A percentile compares a stretch with the other conserved stretches of the same genome.
Evolutionary conservation across 768 basidiomycete genomes (phyloP).

Genomic region (Mycena metata): DNA sequence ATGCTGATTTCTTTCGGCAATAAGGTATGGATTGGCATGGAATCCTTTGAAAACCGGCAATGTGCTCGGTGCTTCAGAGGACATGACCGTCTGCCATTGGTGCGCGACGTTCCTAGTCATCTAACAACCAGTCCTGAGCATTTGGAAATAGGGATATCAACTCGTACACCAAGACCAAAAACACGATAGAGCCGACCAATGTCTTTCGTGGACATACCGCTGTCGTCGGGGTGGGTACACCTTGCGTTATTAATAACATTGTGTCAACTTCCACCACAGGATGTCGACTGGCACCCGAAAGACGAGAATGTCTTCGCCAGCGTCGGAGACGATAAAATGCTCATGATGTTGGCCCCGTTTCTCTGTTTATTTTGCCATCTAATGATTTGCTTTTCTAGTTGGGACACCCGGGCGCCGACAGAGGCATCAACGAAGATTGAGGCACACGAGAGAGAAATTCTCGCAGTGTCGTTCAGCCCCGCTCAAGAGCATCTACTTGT

Average conservation of each 20-base stretch:
- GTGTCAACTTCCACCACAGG: slow-evolving; percentile 59
- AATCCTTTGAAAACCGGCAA: slow-evolving; percentile 87
- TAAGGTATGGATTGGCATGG: slow-evolving; percentile 95
- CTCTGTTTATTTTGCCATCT: slow-evolving; percentile 11
- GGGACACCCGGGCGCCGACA: slow-evolving; percentile 87
- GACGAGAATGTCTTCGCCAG: slow-evolving; percentile 91
- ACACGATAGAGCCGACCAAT: slow-evolving; percentile 85
- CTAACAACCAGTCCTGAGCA: slow-evolving; percentile 14
- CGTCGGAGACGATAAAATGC: slow-evolving; percentile 95
- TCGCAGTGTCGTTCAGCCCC: slow-evolving; percentile 92
- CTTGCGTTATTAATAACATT: background rate
- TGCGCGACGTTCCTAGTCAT: slow-evolving; percentile 48
- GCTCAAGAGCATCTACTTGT: slow-evolving; percentile 82
- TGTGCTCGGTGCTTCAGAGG: slow-evolving; percentile 93
- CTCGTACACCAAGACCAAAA: slow-evolving; percentile 84
- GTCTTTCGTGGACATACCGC: slow-evolving; percentile 92
- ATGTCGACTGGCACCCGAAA: slow-evolving; percentile 95
- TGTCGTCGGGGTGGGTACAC: slow-evolving; percentile 84
- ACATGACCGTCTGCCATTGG: slow-evolving; percentile 97
- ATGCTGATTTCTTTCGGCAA: slow-evolving; percentile 23
- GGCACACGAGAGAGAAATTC: slow-evolving; percentile 92
- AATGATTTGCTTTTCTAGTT: slow-evolving; percentile 60
- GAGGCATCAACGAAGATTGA: slow-evolving; percentile 81
- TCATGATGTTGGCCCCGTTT: slow-evolving; percentile 82
- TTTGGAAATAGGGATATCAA: slow-evolving; percentile 85